phyloP scores from a whole-genome alignment of 331 rosid species.

The Pyracantha coccinea region DNA sequence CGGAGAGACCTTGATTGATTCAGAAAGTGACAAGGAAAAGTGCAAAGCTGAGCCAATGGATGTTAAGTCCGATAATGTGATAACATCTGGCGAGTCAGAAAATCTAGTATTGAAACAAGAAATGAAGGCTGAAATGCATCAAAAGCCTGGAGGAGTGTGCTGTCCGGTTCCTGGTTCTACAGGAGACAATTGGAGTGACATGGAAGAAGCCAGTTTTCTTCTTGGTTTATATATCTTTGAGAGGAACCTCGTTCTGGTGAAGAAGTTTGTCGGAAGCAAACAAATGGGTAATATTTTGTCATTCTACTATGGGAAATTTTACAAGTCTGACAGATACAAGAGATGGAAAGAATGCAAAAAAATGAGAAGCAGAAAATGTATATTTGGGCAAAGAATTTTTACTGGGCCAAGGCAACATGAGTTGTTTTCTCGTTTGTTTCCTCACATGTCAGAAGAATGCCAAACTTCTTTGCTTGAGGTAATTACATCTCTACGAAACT shows the following conservation, averaged over 20 bases:
- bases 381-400: slow-evolving; percentile 63
- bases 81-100: slow-evolving; percentile 16
- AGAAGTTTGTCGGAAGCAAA: slow-evolving; percentile 55
- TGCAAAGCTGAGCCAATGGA: slow-evolving; percentile 22
- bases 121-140: slow-evolving; percentile 14
- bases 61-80: slow-evolving; percentile 10
- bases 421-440: slow-evolving; percentile 64
- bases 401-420: slow-evolving; percentile 80
- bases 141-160: slow-evolving; percentile 23
- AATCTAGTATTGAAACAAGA: slow-evolving; percentile 27
- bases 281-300: slow-evolving; percentile 64
- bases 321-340: slow-evolving; percentile 48
- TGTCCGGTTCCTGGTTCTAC: slow-evolving; percentile 61
- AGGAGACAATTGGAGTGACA: slow-evolving; percentile 49
- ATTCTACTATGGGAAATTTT: slow-evolving; percentile 81
- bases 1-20: slow-evolving; percentile 9
- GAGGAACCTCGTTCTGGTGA: slow-evolving; percentile 70
- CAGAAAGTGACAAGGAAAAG: slow-evolving; percentile 11
- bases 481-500: slow-evolving; percentile 2
- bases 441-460: slow-evolving; percentile 40
- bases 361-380: slow-evolving; percentile 49
- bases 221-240: slow-evolving; percentile 83
- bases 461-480: slow-evolving; percentile 51
- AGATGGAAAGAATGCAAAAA: slow-evolving; percentile 79
- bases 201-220: slow-evolving; percentile 64